Evolutionary conservation across 495 filamentous ascomycete genomes (phyloP).

Genomic region (Penicillium ucsense): DNA sequence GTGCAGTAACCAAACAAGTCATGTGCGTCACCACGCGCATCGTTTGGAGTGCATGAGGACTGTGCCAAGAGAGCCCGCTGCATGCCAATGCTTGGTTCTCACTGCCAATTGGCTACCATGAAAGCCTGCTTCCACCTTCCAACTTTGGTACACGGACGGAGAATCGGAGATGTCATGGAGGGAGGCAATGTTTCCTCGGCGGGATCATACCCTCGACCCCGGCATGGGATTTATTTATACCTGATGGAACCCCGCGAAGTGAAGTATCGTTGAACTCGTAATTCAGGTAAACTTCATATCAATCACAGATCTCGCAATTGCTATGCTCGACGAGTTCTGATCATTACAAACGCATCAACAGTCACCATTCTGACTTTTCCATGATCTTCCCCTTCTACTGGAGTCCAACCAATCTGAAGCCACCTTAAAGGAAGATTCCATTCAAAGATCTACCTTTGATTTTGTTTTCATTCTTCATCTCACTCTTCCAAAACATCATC

Average conservation of each 20-base stretch:
- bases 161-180: constrained; percentile 3
- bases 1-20: constrained; percentile 17
- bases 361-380: constrained; percentile 6
- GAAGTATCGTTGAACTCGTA: background rate
- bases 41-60: background rate
- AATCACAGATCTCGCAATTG: too few relatives aligned
- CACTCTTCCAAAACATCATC: background rate
- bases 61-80: constrained; percentile 13
- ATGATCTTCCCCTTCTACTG: constrained; percentile 30
- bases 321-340: background rate
- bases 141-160: background rate
- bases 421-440: constrained; percentile 18
- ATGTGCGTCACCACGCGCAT: constrained; percentile 19
- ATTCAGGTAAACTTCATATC: too few relatives aligned
- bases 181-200: constrained; percentile 2
- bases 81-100: constrained; percentile 3
- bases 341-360: constrained; percentile 3
- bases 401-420: constrained; percentile 29
- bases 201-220: constrained; percentile 10
- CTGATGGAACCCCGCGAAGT: background rate
- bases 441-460: constrained; percentile 13
- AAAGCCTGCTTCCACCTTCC: constrained; percentile 9
- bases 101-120: constrained; percentile 4
- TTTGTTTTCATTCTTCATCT: background rate
- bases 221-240: constrained; percentile 12